Conservation (phyloP, 306 rosid genomes). For the Acacia crassicarpa region DNA sequence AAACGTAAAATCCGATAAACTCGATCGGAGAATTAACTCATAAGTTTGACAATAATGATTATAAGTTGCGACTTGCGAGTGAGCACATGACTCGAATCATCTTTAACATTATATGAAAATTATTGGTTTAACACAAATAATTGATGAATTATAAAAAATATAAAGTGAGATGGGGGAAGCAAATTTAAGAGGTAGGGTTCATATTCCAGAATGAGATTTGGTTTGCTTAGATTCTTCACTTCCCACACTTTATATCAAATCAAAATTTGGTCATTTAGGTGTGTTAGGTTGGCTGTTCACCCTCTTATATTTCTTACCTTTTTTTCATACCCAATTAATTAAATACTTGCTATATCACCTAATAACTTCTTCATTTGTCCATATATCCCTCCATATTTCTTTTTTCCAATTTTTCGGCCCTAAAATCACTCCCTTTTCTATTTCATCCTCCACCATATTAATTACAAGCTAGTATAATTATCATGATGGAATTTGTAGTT, state of each 20-base stretch:
- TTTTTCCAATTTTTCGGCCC: neutral
- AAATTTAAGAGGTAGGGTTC: slow-evolving; percentile 24
- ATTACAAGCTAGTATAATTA: neutral
- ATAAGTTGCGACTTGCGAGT: neutral
- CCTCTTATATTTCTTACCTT: slow-evolving; percentile 27
- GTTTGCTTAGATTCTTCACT: slow-evolving; percentile 1
- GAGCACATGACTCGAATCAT: neutral
- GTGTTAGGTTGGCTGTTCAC: slow-evolving; percentile 53
- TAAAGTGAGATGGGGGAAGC: slow-evolving; percentile 30
- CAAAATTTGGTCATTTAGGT: slow-evolving; percentile 48
- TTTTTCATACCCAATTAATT: slow-evolving; percentile 6
- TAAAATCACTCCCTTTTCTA: neutral
- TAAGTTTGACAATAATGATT: no score
- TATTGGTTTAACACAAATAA: neutral
- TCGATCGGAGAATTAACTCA: no score
- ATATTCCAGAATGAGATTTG: neutral
- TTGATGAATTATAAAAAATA: neutral
- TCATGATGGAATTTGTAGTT: neutral
- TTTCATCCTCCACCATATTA: neutral
- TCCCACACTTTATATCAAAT: slow-evolving; percentile 17
- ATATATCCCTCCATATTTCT: neutral
- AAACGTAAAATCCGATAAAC: no score
- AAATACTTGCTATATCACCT: slow-evolving; percentile 30
- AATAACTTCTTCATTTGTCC: slow-evolving; percentile 2
- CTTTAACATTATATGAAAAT: neutral